A percentile compares a stretch with the other conserved stretches of the same genome.
phyloP scores from a whole-genome alignment of 2,329 filamentous ascomycete species.

The Pseudogymnoascus sp. region DNA sequence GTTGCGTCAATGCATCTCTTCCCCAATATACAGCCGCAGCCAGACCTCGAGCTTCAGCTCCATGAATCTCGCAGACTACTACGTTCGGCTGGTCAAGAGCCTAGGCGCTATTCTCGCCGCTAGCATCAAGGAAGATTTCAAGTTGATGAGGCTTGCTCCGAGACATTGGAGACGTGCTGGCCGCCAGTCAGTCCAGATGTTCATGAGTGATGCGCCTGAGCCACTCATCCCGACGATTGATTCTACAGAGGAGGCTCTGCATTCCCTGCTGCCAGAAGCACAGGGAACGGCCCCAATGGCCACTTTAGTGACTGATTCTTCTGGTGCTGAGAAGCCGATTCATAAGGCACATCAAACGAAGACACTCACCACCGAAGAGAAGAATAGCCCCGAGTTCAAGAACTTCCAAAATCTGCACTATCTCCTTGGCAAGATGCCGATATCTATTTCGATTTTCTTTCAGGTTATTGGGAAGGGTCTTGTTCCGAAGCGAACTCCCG shows the following conservation, averaged over 20 bases:
- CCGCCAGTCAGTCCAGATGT: conserved; percentile 8
- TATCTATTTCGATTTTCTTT: conserved; percentile 74
- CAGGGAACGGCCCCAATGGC: conserved; percentile 12
- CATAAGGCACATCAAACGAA: background rate
- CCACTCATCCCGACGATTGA: conserved; percentile 1
- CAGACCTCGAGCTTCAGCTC: conserved; percentile 55
- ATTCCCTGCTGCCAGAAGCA: conserved; percentile 19
- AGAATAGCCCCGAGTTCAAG: conserved; percentile 40
- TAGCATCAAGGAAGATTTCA: conserved; percentile 76
- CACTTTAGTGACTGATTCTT: background rate
- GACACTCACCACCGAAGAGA: conserved; percentile 8
- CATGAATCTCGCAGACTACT: conserved; percentile 79
- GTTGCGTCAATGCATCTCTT: conserved; percentile 65
- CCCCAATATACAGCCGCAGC: conserved; percentile 44
- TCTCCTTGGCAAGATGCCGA: conserved; percentile 69
- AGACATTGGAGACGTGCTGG: conserved; percentile 44
- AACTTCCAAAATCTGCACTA: conserved; percentile 73
- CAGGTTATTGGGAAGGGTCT: conserved; percentile 77
- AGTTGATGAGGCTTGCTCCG: conserved; percentile 65
- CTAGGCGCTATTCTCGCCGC: conserved; percentile 71
- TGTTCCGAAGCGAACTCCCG: conserved; percentile 63
- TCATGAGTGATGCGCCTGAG: background rate
- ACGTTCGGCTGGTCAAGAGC: conserved; percentile 61
- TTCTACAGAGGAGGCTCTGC: conserved; percentile 25
- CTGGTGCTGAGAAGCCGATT: conserved; percentile 9